Evolutionary conservation across 495 filamentous ascomycete genomes (phyloP), one percentile per base, ranked within the genome.

Genomic region (Astrocystis sublimbata): DNA sequence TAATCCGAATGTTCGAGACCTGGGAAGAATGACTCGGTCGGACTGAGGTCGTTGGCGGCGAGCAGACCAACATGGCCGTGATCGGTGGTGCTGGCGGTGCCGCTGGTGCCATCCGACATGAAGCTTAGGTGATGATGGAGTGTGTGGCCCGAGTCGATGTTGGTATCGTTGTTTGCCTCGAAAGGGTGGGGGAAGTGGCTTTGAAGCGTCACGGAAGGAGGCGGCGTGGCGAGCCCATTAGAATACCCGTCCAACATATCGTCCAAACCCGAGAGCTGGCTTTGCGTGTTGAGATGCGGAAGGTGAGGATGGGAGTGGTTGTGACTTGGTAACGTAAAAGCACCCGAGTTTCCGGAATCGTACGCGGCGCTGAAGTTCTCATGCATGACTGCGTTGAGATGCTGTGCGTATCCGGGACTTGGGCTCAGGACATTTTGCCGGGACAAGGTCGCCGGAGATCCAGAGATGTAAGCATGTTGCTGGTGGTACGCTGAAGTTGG

Each of bases 401-500:
- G 77, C 12, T 80, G 77, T 41, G 73, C 75, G 52, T 71, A 75
- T 10, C 70, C 68, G 2, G 76, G 73, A 30, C 71, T 77, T 0
- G 80, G 79, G 0, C 78, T 79, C 78, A 81, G 78, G 65, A 76
- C 61, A 19, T 61, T 62, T 33, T 75, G 71, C 23, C 79, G 71
- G 9, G 67, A 60, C 41, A 70, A 1, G 13, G 7, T 9, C 9
- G 67, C 41, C 2, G 70, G 60, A 7, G 69, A 41, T 26, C 63
- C 66, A 31, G 66, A 66, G 33, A 73, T 26, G 30, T 79, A 71
- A n/a, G 76, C 77, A 7, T 72, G 69, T 54, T 76, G 71, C 63
- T 79, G 76, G 51, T 82, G 78, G 41, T 79, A 73, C 10, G 75
- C 72, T 15, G 75, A 77, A 8, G 70, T 73, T 23, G 79, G 78